A percentile compares a stretch with the other conserved stretches of the same genome.
phyloP scores from a whole-genome alignment of 257 asterid species.

The Dorcoceras hygrometricum region DNA sequence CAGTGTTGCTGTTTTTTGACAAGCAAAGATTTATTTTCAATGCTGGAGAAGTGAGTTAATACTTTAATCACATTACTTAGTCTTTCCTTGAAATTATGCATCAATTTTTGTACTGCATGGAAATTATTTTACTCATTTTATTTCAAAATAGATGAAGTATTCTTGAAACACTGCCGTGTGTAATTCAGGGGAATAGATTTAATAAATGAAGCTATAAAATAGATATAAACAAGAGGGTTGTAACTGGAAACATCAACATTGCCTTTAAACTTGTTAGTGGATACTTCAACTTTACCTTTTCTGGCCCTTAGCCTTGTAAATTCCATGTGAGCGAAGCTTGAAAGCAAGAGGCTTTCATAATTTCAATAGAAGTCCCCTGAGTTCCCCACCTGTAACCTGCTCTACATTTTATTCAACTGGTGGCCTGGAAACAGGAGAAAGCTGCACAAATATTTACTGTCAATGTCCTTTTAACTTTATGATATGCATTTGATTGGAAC shows the following conservation, averaged over 20 bases:
- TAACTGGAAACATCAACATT: too few species aligned
- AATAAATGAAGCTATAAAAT: neutral
- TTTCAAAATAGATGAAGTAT: neutral
- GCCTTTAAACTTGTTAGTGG: too few species aligned
- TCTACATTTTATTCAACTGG: neutral
- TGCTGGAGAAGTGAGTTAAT: slow-evolving; percentile 89
- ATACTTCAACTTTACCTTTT: too few species aligned
- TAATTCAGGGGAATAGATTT: neutral
- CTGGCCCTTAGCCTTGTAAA: too few species aligned
- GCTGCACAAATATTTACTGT: neutral
- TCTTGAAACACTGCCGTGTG: slow-evolving; percentile 3
- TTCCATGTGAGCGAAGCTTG: too few species aligned
- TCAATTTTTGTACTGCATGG: neutral
- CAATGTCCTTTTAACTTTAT: neutral
- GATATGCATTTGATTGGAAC: neutral
- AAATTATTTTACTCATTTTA: slow-evolving; percentile 6
- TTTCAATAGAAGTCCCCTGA: neutral
- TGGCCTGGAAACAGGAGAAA: neutral
- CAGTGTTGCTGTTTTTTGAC: slow-evolving; percentile 93
- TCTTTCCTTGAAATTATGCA: slow-evolving; percentile 3
- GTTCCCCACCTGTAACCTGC: neutral
- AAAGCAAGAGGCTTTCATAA: neutral
- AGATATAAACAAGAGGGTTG: too few species aligned
- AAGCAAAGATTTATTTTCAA: slow-evolving; percentile 91
- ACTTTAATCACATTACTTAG: slow-evolving; percentile 7